These are phyloP conservation scores for Rhynchosporium agropyri DNA, from an alignment of 2,329 filamentous ascomycete genomes.

Conservation along the genomic window DNA sequence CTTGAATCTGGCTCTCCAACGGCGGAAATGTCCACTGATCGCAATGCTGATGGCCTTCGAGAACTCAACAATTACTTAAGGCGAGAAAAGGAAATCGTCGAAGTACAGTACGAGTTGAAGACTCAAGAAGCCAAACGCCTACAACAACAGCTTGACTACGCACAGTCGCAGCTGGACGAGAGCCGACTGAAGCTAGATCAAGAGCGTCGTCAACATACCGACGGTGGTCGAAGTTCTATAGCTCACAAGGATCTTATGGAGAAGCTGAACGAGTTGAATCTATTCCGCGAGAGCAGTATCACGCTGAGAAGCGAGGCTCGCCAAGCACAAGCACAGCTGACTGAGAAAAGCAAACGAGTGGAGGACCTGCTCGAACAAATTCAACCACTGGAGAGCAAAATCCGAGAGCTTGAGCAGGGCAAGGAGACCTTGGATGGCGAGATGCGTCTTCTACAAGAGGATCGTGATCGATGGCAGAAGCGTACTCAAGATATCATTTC, in stretches of 20 bases:
- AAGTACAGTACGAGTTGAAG: conserved; percentile 93
- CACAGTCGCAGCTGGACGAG: conserved; percentile 86
- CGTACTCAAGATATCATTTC: conserved; percentile 93
- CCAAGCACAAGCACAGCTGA: conserved; percentile 74
- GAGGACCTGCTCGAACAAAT: conserved; percentile 75
- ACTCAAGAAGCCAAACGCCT: conserved; percentile 84
- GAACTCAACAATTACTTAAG: conserved; percentile 91
- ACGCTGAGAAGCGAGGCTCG: conserved; percentile 86
- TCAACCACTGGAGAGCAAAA: conserved; percentile 77
- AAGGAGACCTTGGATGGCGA: conserved; percentile 71
- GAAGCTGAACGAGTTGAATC: conserved; percentile 91
- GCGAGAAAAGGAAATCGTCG: conserved; percentile 95
- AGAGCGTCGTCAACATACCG: conserved; percentile 76
- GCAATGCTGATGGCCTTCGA: conserved; percentile 74
- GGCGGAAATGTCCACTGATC: conserved; percentile 52
- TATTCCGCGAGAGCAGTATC: conserved; percentile 92
- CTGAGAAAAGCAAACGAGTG: conserved; percentile 73
- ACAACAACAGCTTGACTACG: conserved; percentile 86
- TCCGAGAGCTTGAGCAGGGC: conserved; percentile 81
- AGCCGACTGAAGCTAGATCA: conserved; percentile 86
- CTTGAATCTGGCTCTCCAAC: conserved; percentile 43
- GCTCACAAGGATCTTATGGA: conserved; percentile 91
- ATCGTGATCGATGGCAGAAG: conserved; percentile 94
- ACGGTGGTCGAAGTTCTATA: conserved; percentile 71
- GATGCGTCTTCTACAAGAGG: conserved; percentile 83